A percentile compares a stretch with the other conserved stretches of the same genome.
Conservation (phyloP, 768 basidiomycete genomes). For the Boletus rex-veris region DNA sequence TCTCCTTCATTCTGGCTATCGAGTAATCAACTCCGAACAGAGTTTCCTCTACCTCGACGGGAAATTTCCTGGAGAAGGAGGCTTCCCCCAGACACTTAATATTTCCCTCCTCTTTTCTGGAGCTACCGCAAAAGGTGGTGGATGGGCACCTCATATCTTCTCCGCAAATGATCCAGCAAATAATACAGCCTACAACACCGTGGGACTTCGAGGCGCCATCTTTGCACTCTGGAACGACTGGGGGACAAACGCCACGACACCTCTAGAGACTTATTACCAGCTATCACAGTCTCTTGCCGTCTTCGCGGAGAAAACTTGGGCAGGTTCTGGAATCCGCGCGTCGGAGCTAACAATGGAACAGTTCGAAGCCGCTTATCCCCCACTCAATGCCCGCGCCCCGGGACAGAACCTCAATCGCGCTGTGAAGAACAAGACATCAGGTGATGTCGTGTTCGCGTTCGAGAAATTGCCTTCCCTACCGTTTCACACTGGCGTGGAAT, state of each 20-base stretch:
- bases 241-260: slow-evolving; percentile 45
- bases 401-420: slow-evolving; percentile 44
- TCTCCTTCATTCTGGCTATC: slow-evolving; percentile 34
- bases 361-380: slow-evolving; percentile 36
- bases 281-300: slow-evolving; percentile 39
- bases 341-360: slow-evolving; percentile 34
- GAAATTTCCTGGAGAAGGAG: slow-evolving; percentile 32
- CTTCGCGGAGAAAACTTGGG: slow-evolving; percentile 43
- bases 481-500: slow-evolving; percentile 31
- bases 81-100: slow-evolving; percentile 34
- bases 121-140: slow-evolving; percentile 23
- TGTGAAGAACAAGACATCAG: slow-evolving; percentile 24
- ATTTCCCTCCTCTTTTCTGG: slow-evolving; percentile 31
- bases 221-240: slow-evolving; percentile 44
- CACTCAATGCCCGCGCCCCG: slow-evolving; percentile 38
- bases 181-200: slow-evolving; percentile 29
- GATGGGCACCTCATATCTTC: slow-evolving; percentile 39
- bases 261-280: slow-evolving; percentile 42
- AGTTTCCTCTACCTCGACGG: slow-evolving; percentile 37
- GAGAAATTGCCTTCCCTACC: slow-evolving; percentile 16
- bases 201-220: slow-evolving; percentile 33
- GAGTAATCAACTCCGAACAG: slow-evolving; percentile 36
- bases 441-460: slow-evolving; percentile 31
- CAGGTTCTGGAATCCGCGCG: slow-evolving; percentile 36
- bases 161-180: slow-evolving; percentile 26